A percentile compares a stretch with the other conserved stretches of the same genome.
Evolutionary conservation across 257 asterid genomes (phyloP).

Genomic region (Nicotiana benthamiana): DNA sequence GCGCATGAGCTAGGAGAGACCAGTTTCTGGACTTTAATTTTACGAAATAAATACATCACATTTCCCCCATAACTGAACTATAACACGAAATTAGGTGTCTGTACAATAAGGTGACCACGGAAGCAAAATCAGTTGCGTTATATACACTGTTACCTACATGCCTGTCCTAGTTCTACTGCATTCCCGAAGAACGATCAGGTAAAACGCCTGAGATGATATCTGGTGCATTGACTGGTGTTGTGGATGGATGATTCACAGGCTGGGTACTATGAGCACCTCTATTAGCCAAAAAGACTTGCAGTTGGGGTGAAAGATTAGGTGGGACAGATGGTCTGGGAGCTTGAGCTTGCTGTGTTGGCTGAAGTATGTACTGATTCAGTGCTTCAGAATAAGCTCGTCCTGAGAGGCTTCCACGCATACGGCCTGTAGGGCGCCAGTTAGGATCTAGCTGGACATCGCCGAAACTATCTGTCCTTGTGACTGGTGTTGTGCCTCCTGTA

Average conservation of each 20-base stretch:
- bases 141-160: neutral
- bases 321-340: conserved; percentile 26
- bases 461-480: conserved; percentile 16
- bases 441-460: conserved; percentile 14
- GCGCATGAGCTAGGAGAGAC: neutral
- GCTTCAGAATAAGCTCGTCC: conserved; percentile 19
- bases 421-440: conserved; percentile 25
- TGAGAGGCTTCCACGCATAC: conserved; percentile 25
- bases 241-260: conserved; percentile 3
- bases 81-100: neutral
- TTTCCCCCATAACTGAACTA: neutral
- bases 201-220: conserved; percentile 15
- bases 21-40: neutral
- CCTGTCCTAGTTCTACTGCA: conserved; percentile 10
- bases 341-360: conserved; percentile 46
- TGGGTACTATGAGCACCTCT: conserved; percentile 13
- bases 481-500: conserved; percentile 22
- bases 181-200: conserved; percentile 19
- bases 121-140: neutral
- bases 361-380: conserved; percentile 22
- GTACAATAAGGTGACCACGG: neutral
- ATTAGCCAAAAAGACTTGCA: conserved; percentile 25
- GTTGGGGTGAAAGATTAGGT: conserved; percentile 18
- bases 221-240: conserved; percentile 17
- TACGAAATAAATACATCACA: neutral